Percentiles rank a stretch among this genome's conserved stretches.
Conservation (phyloP, 1,139 yeast genomes). For the Geotrichum carabidarum region DNA sequence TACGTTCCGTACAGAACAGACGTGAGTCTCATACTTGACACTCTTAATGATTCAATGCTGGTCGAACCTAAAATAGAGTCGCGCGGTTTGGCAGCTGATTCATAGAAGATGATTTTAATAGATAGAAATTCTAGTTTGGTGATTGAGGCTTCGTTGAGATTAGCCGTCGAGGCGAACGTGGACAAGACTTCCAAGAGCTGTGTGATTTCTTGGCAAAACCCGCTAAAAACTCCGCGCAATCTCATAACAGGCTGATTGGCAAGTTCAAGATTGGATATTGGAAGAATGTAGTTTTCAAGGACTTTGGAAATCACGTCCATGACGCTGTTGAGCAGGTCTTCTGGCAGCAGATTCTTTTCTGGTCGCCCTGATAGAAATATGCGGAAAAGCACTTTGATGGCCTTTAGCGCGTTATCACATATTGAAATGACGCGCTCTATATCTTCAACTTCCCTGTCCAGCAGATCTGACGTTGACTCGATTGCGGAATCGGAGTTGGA, state of each 20-base stretch:
- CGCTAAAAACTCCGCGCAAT: conserved; percentile 20
- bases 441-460: conserved; percentile 13
- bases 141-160: conserved; percentile 45
- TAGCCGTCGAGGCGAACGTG: conserved; percentile 23
- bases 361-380: conserved; percentile 41
- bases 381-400: conserved; percentile 43
- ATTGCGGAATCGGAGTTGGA: conserved; percentile 16
- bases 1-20: conserved; percentile 24
- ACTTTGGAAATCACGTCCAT: conserved; percentile 41
- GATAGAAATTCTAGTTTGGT: conserved; percentile 51
- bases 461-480: conserved; percentile 16
- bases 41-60: conserved; percentile 37
- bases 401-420: conserved; percentile 35
- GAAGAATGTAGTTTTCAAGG: conserved; percentile 40
- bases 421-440: conserved; percentile 8
- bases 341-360: conserved; percentile 46
- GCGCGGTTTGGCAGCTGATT: conserved; percentile 29
- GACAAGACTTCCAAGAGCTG: conserved; percentile 23
- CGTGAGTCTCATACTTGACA: conserved; percentile 41
- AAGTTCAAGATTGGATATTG: conserved; percentile 20
- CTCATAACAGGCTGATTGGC: conserved; percentile 11
- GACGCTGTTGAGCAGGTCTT: conserved; percentile 42
- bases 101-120: conserved; percentile 39
- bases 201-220: conserved; percentile 22
- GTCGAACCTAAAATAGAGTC: conserved; percentile 32